Percentiles rank a stretch among this genome's conserved stretches.
Evolutionary conservation across 257 asterid genomes (phyloP).

Genomic region (Primulina huaijiensis): DNA sequence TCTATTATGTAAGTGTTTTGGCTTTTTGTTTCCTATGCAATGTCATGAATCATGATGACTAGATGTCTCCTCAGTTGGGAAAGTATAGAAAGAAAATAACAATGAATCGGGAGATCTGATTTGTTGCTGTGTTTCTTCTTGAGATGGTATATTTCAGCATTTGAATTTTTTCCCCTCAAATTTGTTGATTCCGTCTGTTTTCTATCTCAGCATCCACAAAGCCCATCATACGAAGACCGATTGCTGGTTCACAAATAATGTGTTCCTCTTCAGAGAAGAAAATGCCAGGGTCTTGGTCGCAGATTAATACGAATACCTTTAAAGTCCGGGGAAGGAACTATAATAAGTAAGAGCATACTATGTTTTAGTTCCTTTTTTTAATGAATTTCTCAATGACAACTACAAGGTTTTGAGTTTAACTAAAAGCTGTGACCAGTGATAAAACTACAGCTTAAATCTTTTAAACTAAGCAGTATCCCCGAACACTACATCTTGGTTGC

Average conservation of each 20-base stretch:
- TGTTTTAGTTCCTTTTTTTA: conserved; percentile 2
- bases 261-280: neutral
- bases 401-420: neutral
- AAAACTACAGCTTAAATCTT: neutral
- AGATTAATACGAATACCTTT: conserved; percentile 56
- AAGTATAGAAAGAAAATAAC: neutral
- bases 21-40: conserved; percentile 8
- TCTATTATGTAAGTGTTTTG: conserved; percentile 46
- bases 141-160: neutral
- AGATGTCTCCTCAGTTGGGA: neutral
- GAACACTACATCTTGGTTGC: neutral
- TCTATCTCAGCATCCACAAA: conserved; percentile 55
- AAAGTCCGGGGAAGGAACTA: conserved; percentile 75
- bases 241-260: neutral
- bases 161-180: neutral
- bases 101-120: neutral
- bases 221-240: conserved; percentile 42
- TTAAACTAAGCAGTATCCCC: neutral
- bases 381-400: neutral
- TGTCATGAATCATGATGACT: conserved; percentile 1
- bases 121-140: neutral
- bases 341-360: conserved; percentile 44
- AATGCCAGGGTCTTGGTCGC: neutral
- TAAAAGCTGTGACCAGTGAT: neutral
- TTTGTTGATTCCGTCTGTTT: conserved; percentile 16